Evolutionary conservation across 73 alveolate species (phyloP).

Genomic region (Blepharisma stoltei): DNA sequence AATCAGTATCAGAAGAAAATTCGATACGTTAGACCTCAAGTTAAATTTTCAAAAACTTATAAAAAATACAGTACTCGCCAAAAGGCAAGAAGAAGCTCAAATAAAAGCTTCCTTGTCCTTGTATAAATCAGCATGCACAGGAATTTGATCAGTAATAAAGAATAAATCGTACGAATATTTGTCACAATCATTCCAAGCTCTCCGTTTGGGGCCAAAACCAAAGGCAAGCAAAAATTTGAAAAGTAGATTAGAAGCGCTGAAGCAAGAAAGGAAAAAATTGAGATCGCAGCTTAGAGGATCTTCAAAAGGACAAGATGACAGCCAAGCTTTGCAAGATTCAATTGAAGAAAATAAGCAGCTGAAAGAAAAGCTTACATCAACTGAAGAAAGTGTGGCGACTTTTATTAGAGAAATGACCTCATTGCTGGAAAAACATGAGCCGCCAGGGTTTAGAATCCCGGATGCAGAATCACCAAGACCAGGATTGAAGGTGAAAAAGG

Average conservation of each 20-base stretch:
- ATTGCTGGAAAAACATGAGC: slow-evolving; percentile 49
- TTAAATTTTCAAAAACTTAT: not conserved
- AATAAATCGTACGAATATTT: not conserved
- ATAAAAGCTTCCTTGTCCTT: not conserved
- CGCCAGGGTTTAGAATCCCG: not conserved
- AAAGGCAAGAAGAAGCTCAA: not conserved
- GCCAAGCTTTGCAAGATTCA: not conserved
- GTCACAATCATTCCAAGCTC: not conserved
- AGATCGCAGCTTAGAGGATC: not conserved
- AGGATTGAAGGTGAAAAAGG: not conserved
- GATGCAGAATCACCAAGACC: slow-evolving; percentile 5
- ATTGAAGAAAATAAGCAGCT: slow-evolving; percentile 35
- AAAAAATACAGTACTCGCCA: not conserved
- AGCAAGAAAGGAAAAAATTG: not conserved
- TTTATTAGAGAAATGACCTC: slow-evolving; percentile 54
- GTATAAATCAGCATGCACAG: not conserved
- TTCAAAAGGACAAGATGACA: not conserved
- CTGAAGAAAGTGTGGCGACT: slow-evolving; percentile 44
- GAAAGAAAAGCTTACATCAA: slow-evolving; percentile 47
- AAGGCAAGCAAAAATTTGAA: not conserved
- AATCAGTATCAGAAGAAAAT: not conserved
- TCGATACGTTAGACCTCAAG: not conserved
- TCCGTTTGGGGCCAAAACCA: not conserved
- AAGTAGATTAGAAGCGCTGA: not conserved
- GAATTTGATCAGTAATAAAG: not conserved